Base-by-base conservation (phyloP, 441 rosid species). In the Mallotus japonicus region DNA sequence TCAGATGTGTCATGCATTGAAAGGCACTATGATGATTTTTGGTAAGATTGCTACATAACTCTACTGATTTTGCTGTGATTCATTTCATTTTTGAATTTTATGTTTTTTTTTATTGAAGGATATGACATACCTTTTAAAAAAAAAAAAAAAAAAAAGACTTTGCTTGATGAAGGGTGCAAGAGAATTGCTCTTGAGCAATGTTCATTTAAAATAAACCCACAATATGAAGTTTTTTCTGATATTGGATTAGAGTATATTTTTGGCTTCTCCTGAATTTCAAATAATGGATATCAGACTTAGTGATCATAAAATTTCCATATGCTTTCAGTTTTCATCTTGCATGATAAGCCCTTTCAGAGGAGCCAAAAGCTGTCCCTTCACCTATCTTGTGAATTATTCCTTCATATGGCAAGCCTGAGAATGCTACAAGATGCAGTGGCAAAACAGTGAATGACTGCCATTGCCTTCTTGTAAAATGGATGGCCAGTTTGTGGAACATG, bases 1-100 rank as follows among this genome's bases (percentile, higher is more conserved):
- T 95, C 98, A 17, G 99, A 95, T 77, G 92, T 91, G 55, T 87
- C 98, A 61, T 92, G 99, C 83, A 91, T 95, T 8, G 98, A 91
- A 81, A 85, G 89, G 55, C 97, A 91, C 78, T 92, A 90, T 62
- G 98, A 92, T 85, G 96, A 89, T 80, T 95, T 90, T 86, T 92
- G 99, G 99, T 95, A 76, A 73, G 83, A 71, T 62, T 67, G 11
- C 75, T 40, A 16, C 20, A 22, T 59, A 8, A 17, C 14, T 63
- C 61, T 47, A 71, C 60, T 49, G 57, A 59, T 50, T 20, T 6
- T 54, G 8, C 34, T 1, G 5, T 42, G 15, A 24, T 14, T 64
- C 37, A 6, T 14, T 57, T 44, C 16, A 46, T 59, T 61, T 55
- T 15, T 54, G 64, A 54, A 49, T 64, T 55, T 53, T 20, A 8